Evolutionary conservation across 176 grass and related monocot genomes (phyloP), one percentile per base, ranked within the genome.

Genomic region (Lolium rigidum): DNA sequence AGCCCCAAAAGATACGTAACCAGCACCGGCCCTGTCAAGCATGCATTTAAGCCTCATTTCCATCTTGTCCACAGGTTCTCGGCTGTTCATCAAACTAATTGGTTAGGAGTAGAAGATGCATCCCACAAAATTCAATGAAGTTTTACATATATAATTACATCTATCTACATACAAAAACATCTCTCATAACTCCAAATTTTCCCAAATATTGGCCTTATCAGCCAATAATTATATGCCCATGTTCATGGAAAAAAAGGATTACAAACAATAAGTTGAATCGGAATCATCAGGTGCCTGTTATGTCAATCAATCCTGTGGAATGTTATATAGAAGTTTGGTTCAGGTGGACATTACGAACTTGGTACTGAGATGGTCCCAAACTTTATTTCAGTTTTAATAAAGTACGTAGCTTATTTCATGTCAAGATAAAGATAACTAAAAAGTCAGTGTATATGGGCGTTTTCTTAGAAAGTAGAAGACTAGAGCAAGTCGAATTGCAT

Each of bases 401-500:
- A 69, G 31, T 35, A 39, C 38, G 31, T 35, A 69, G 1, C 35
- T 10, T 3, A 41, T n/a, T n/a, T n/a, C 70, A 26, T 51, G 20
- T 25, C 26, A 21, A 35, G 55, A 20, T 37, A 87, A 83, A 58
- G 26, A 62, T 16, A 80, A 63, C 13, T 5, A 77, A 49, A 58
- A 18, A 69, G 24, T 21, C 76, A 48, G 68, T 47, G 46, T 47
- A 7, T 28, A 12, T 13, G 14, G 31, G n/a, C 41, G 60, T 41
- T 17, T 73, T 20, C 2, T 20, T 41, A 9, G 72, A 47, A 58
- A 15, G 15, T 28, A 63, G 55, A 44, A 82, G 8, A 76, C 3
- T 15, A 51, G 35, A 46, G 67, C 69, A 80, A 75, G 16, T 48
- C 10, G 44, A 81, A 85, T 24, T 49, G 44, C 28, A 24, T 57